Conservation (phyloP, 257 asterid species). For the Salvia miltiorrhiza region DNA sequence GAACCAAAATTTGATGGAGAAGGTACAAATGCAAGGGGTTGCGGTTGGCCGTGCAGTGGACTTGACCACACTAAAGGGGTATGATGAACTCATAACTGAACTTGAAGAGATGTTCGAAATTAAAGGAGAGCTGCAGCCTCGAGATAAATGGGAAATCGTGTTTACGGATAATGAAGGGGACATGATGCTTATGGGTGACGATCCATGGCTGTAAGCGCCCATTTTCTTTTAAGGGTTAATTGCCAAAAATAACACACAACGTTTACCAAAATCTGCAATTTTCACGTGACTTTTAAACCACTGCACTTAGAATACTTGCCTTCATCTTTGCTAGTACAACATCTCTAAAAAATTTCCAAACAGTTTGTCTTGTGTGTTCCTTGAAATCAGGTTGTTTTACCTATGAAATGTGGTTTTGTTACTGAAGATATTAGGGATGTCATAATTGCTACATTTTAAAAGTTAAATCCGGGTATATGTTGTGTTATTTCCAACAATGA, state of each 20-base stretch:
- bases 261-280: not conserved
- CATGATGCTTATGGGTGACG: conserved; percentile 91
- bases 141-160: conserved; percentile 79
- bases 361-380: too few relatives aligned
- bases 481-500: too few relatives aligned
- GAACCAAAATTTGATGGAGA: conserved; percentile 16
- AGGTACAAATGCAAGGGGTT: conserved; percentile 99
- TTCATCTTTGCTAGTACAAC: too few relatives aligned
- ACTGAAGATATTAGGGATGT: too few relatives aligned
- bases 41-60: conserved; percentile 96
- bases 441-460: too few relatives aligned
- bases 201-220: conserved; percentile 93
- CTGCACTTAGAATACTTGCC: too few relatives aligned
- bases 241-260: not conserved
- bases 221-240: not conserved
- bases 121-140: conserved; percentile 61
- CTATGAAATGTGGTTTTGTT: too few relatives aligned
- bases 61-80: conserved; percentile 64
- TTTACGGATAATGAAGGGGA: conserved; percentile 94
- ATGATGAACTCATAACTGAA: conserved; percentile 63
- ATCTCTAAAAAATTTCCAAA: too few relatives aligned
- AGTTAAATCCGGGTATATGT: too few relatives aligned
- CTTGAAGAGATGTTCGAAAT: conserved; percentile 90
- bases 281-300: not conserved
- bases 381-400: too few relatives aligned